A percentile compares a stretch with the other conserved stretches of the same genome.
Conservation (phyloP, 257 asterid genomes). For the Echium plantagineum region DNA sequence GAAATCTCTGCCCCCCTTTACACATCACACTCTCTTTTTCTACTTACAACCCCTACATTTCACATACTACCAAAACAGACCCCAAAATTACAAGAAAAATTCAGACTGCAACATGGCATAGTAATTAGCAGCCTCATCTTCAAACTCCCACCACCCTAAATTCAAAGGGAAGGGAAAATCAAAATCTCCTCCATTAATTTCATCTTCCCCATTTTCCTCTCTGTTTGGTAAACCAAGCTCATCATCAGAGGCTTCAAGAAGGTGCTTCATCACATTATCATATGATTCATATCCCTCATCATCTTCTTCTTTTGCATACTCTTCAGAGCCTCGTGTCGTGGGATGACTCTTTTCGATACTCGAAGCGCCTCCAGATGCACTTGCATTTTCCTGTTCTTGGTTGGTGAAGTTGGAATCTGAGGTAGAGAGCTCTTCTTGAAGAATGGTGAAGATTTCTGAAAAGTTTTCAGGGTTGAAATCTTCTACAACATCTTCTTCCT, state of each 20-base stretch:
- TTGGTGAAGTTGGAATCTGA: slow-evolving; percentile 9
- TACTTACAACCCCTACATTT: slow-evolving; percentile 17
- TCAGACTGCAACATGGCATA: slow-evolving; percentile 34
- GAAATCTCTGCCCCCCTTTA: slow-evolving; percentile 17
- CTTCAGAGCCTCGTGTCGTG: not conserved
- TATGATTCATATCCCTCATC: slow-evolving; percentile 30
- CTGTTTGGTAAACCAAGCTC: slow-evolving; percentile 65
- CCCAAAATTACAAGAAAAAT: slow-evolving; percentile 38
- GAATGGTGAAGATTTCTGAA: slow-evolving; percentile 49
- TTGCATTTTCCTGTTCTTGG: slow-evolving; percentile 2
- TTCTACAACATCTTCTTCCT: slow-evolving; percentile 46
- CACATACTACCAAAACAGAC: slow-evolving; percentile 12
- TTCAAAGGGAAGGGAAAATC: slow-evolving; percentile 20
- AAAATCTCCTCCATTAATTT: slow-evolving; percentile 14
- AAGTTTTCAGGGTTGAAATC: slow-evolving; percentile 31
- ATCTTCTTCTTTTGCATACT: slow-evolving; percentile 25
- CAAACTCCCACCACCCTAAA: slow-evolving; percentile 66
- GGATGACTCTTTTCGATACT: no score
- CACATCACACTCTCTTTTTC: slow-evolving; percentile 4
- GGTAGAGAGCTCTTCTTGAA: slow-evolving; percentile 33
- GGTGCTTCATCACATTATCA: slow-evolving; percentile 59
- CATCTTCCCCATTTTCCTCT: slow-evolving; percentile 18
- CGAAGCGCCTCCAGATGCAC: slow-evolving; percentile 9
- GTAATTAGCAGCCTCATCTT: slow-evolving; percentile 63
- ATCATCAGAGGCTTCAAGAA: slow-evolving; percentile 83